These are phyloP conservation scores for Rhododendron molle DNA, from an alignment of 148 eudicot species.

Conservation along the genomic window DNA sequence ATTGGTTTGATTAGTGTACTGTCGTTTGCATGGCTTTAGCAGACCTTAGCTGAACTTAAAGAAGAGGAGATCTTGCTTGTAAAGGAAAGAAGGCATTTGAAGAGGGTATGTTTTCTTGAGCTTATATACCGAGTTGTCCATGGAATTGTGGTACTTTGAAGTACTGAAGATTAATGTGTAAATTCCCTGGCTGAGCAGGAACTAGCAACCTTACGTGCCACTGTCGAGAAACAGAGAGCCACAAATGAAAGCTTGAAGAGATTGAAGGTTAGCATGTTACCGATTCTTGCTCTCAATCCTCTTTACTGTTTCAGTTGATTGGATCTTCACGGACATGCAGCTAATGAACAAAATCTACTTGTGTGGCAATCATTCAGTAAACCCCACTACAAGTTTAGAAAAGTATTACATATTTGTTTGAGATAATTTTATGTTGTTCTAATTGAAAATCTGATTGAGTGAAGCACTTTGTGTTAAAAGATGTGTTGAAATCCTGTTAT, in stretches of 20 bases:
- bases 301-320: not conserved
- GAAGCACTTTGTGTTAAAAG: not conserved
- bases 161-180: not conserved
- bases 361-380: not conserved
- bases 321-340: not conserved
- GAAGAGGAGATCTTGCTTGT: constrained; percentile 33
- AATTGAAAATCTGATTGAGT: not conserved
- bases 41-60: constrained; percentile 45
- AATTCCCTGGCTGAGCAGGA: constrained; percentile 23
- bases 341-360: not conserved
- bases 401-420: not conserved
- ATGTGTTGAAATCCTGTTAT: not conserved
- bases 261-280: constrained; percentile 33
- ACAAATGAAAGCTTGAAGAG: constrained; percentile 35
- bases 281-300: not conserved
- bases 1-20: not conserved
- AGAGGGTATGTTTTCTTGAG: constrained; percentile 27
- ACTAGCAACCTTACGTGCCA: constrained; percentile 21
- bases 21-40: constrained; percentile 9
- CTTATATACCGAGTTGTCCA: not conserved
- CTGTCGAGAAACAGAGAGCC: constrained; percentile 28
- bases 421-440: not conserved
- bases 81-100: constrained; percentile 40
- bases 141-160: not conserved
- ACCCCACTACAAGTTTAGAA: not conserved